Evolutionary conservation across 805 yeast species (phyloP).

Genomic region (Candida oleophila): DNA sequence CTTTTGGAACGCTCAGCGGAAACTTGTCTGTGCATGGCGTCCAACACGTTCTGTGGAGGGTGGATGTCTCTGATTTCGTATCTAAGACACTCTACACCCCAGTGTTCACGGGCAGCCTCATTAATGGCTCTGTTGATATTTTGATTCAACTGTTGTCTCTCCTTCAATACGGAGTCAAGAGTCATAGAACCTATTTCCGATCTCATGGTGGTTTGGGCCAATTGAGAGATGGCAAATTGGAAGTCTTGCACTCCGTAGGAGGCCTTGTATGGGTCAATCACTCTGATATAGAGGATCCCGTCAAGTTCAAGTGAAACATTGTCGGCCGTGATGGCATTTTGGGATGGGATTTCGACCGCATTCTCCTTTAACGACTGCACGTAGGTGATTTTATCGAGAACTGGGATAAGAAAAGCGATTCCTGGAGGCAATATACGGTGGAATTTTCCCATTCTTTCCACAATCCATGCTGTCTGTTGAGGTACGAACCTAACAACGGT

Average conservation of each 20-base stretch:
- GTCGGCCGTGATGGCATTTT: conserved; percentile 82
- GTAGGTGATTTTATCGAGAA: conserved; percentile 73
- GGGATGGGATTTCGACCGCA: conserved; percentile 83
- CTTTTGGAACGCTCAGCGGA: conserved; percentile 83
- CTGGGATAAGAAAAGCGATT: conserved; percentile 67
- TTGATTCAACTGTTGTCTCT: conserved; percentile 67
- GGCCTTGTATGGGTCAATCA: conserved; percentile 80
- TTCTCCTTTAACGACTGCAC: conserved; percentile 81
- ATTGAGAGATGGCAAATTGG: conserved; percentile 78
- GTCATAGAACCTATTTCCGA: conserved; percentile 84
- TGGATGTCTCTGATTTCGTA: conserved; percentile 87
- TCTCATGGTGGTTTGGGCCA: conserved; percentile 90
- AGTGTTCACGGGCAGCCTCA: conserved; percentile 73
- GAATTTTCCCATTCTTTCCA: conserved; percentile 88
- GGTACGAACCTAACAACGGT: conserved; percentile 79
- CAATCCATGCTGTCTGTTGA: conserved; percentile 89
- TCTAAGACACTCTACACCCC: conserved; percentile 84
- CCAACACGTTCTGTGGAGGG: conserved; percentile 81
- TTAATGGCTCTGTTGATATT: conserved; percentile 78
- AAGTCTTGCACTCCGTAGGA: conserved; percentile 87
- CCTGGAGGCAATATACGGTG: conserved; percentile 69
- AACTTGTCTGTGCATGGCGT: conserved; percentile 90
- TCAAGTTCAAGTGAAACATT: conserved; percentile 83
- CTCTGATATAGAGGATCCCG: conserved; percentile 77
- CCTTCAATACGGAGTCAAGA: conserved; percentile 73